These are phyloP conservation scores for Corylus americana DNA, from an alignment of 306 rosid genomes.

Conservation along the genomic window DNA sequence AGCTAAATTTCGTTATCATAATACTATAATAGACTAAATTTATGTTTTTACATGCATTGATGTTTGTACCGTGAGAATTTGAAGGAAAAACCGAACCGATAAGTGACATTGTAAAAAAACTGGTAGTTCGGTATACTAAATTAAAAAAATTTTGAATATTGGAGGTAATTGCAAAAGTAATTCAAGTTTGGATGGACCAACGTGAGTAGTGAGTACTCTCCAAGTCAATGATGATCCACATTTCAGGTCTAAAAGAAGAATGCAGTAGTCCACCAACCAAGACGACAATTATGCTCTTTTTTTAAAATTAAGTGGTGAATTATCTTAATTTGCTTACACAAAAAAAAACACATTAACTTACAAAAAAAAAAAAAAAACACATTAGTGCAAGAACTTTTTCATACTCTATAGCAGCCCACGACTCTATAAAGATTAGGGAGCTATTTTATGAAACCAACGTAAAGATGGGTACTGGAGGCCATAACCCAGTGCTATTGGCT, in stretches of 20 bases:
- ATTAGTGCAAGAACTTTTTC: conserved; percentile 17
- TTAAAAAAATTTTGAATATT: too few species aligned
- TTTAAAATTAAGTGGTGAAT: conserved; percentile 23
- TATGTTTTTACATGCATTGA: too few species aligned
- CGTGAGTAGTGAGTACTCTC: conserved; percentile 6
- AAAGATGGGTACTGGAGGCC: conserved; percentile 52
- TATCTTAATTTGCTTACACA: conserved; percentile 23
- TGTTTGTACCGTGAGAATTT: too few species aligned
- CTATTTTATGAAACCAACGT: conserved; percentile 38
- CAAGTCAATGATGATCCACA: conserved; percentile 17
- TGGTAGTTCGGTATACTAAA: too few species aligned
- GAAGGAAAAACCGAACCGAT: too few species aligned
- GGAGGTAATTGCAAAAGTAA: too few species aligned
- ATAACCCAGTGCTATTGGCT: too few species aligned
- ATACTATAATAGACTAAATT: too few species aligned
- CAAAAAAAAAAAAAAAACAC: too few species aligned
- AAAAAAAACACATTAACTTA: background rate
- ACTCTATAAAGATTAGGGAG: conserved; percentile 23
- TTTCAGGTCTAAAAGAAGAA: conserved; percentile 11
- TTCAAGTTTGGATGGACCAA: too few species aligned
- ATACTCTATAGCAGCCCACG: conserved; percentile 7
- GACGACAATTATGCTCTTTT: conserved; percentile 39
- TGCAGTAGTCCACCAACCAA: conserved; percentile 35
- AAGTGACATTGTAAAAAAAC: too few species aligned
- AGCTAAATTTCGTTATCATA: too few species aligned